Conservation (phyloP, 495 filamentous ascomycete genomes). For the Penicillium bovifimosum region DNA sequence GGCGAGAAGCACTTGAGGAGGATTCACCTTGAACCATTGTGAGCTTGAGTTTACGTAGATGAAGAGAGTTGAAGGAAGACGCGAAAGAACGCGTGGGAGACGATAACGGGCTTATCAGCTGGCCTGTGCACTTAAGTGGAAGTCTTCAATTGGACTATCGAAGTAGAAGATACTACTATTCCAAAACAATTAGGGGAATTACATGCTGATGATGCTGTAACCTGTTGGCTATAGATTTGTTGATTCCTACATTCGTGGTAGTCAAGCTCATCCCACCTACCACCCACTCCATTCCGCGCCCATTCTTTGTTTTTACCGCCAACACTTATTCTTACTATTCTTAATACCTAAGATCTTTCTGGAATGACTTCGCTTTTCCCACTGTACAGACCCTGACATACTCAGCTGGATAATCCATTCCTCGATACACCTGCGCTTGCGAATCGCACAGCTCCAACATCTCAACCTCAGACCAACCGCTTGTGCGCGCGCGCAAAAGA, state of each 20-base stretch:
- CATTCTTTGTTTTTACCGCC: background rate
- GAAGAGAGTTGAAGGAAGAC: conserved; percentile 15
- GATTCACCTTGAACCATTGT: conserved; percentile 61
- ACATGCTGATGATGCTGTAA: too few relatives aligned
- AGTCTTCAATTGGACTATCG: background rate
- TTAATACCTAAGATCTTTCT: background rate
- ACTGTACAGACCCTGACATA: background rate
- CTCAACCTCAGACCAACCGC: background rate
- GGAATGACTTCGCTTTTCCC: background rate
- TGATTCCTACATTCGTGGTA: background rate
- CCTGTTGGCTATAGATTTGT: background rate
- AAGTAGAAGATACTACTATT: background rate
- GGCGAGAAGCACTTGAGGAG: conserved; percentile 65
- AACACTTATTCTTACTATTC: conserved; percentile 6
- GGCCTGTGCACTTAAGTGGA: conserved; percentile 4
- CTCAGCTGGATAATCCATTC: background rate
- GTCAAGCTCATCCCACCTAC: background rate
- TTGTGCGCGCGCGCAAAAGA: background rate
- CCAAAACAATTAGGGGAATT: too few relatives aligned
- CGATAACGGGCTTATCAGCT: conserved; percentile 16
- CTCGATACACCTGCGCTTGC: background rate
- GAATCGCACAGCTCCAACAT: background rate
- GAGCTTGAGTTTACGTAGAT: background rate
- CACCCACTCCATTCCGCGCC: conserved; percentile 2
- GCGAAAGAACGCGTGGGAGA: conserved; percentile 27